Base-by-base conservation (phyloP, 345 rosid species). In the Salix viminalis region DNA sequence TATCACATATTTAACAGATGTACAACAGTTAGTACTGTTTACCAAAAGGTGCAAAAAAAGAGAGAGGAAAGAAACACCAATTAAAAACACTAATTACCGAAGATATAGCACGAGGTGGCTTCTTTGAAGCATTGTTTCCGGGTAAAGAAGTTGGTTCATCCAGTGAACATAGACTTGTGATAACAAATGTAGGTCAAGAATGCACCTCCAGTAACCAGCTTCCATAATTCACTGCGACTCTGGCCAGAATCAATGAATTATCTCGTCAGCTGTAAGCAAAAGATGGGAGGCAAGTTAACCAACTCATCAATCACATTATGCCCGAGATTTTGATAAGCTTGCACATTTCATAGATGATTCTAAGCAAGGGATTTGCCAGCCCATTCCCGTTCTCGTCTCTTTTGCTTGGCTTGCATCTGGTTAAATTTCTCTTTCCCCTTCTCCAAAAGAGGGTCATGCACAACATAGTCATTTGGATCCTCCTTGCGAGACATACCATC, bases 401-500 rank as follows among this genome's bases (percentile, higher is more conserved):
- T 96, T 79, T 91, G 95, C 84, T 92, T 92, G 73, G 99, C 97
- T 84, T 84, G 92, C 92, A 94, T 94, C 80, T 80, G 83, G 82
- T 96, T 96, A 83, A 96, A 96, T 79, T 96, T 96, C 78, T 92
- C 99, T 82, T 91, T 96, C 72, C 99, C 98, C 77, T 96, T 96
- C 86, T 94, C 95, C 81, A 96, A 79, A 54, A 93, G 94, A 79
- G 98, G 98, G 75, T 96, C 98, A 58, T 90, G 90, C 77, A 94
- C 95, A 16, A 90, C 93, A 73, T 92, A 96, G 75, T 93, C 97
- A 81, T 91, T 87, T 28, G 89, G 87, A 76, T 96, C 97, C 78
- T 96, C 94, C 70, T 82, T 89, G 67, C 97, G 93, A 62, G 94
- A 86, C 95, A 89, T 93, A 9, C 84, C 77, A 85, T 87, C 90